Evolutionary conservation across 2,329 filamentous ascomycete species (phyloP).

Genomic region (Alternaria sp.): DNA sequence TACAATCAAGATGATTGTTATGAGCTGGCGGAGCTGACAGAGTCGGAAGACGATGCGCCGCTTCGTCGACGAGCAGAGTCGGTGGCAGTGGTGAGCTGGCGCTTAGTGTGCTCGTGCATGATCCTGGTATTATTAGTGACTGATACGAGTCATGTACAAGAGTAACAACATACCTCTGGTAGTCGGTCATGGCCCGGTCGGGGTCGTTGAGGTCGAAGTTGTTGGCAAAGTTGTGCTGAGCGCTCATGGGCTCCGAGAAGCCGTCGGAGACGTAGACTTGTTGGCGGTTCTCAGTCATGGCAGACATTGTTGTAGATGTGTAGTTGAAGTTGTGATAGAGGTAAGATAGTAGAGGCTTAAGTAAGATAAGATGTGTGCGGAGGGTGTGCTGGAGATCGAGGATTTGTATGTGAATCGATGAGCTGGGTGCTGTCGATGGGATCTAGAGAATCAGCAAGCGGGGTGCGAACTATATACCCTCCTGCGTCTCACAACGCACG

Average conservation of each 20-base stretch:
- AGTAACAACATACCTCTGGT: constrained; percentile 49
- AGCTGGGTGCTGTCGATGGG: not conserved
- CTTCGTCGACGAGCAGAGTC: constrained; percentile 53
- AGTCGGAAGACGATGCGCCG: constrained; percentile 18
- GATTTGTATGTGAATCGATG: constrained; percentile 5
- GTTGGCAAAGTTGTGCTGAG: constrained; percentile 53
- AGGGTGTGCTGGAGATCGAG: constrained; percentile 6
- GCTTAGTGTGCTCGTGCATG: constrained; percentile 60
- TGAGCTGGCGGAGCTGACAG: constrained; percentile 29
- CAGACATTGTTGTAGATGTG: constrained; percentile 25
- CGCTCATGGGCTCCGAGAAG: constrained; percentile 50
- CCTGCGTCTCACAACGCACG: constrained; percentile 16
- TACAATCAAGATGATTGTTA: constrained; percentile 3
- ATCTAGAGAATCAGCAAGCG: constrained; percentile 8
- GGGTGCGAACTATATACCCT: constrained; percentile 35
- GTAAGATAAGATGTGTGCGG: not conserved
- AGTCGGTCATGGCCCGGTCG: constrained; percentile 48
- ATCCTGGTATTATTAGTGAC: constrained; percentile 42
- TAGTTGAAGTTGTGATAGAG: not conserved
- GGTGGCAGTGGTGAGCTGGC: constrained; percentile 55
- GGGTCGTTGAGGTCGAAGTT: constrained; percentile 53
- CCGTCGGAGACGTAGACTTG: constrained; percentile 48
- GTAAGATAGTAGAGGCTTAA: not conserved
- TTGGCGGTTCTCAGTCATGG: constrained; percentile 24
- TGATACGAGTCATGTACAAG: not conserved